Evolutionary conservation across 495 filamentous ascomycete genomes (phyloP).

Genomic region (Friedmanniomyces endolithicus): DNA sequence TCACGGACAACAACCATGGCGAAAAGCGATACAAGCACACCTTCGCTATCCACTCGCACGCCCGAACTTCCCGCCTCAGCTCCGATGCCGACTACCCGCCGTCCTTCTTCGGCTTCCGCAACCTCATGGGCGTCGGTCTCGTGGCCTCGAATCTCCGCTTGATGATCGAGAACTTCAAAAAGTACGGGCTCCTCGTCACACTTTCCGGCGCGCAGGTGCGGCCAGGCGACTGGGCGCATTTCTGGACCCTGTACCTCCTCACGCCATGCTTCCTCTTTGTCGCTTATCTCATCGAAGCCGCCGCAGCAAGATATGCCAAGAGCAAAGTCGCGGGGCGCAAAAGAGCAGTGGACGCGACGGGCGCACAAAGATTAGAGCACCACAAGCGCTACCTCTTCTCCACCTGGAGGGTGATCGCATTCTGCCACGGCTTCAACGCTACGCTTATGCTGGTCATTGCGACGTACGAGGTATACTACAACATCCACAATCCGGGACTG

Average conservation of each 20-base stretch:
- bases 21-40: constrained; percentile 71
- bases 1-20: not conserved
- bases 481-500: constrained; percentile 85
- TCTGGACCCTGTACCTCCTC: constrained; percentile 62
- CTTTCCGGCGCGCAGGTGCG: constrained; percentile 82
- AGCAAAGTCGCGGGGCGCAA: constrained; percentile 39
- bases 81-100: constrained; percentile 60
- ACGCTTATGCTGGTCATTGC: constrained; percentile 68
- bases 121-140: constrained; percentile 86
- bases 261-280: constrained; percentile 83
- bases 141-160: constrained; percentile 87
- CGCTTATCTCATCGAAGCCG: constrained; percentile 75
- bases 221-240: constrained; percentile 61
- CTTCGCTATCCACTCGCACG: constrained; percentile 63
- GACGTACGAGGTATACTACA: constrained; percentile 74
- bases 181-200: constrained; percentile 93
- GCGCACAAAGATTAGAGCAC: constrained; percentile 31
- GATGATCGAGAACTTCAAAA: constrained; percentile 93
- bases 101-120: constrained; percentile 86
- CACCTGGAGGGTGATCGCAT: constrained; percentile 67
- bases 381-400: constrained; percentile 44
- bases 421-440: constrained; percentile 69
- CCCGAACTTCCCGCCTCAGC: constrained; percentile 68
- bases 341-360: constrained; percentile 41
- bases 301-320: constrained; percentile 64